Evolutionary conservation across 805 yeast species (phyloP), one percentile per base, ranked within the genome.

Genomic region (Kodamaea hsintzibuensis): DNA sequence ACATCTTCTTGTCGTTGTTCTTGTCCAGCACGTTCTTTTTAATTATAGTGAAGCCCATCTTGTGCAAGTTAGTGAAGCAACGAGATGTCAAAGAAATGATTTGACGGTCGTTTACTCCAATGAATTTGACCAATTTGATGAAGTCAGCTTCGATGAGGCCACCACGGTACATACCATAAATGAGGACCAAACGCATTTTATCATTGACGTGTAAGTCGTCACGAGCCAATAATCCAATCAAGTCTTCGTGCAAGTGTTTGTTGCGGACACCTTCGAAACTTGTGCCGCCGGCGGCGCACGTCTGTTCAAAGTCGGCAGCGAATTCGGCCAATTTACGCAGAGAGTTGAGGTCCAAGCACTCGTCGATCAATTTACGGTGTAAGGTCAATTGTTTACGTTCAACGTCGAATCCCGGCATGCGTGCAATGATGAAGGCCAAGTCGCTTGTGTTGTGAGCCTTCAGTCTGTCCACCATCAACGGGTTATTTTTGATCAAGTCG

Each of bases 221-320:
- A 44, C 81, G 70, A 0, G 77, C 71, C 18, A 93, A 73, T 18
- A 85, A 65, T 2, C 71, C 76, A 27, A 92, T 74, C 53, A 91
- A 71, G 37, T 81, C 82, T 50, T 83, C 88, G 33, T 88, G 84
- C 19, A 89, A 70, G 50, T 80, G 77, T 60, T 82, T 82, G 45
- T 80, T 79, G 59, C 81, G 81, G 25, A 79, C 79, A 2, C 93
- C 91, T 58, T 89, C 88, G 47, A 84, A 76, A 53, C 84, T 85
- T 2, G 80, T 68, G 18, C 96, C 96, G 43, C 83, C 82, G 3
- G 91, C 89, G 3, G 88, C 82, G 58, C 91, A 78, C 16, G 85
- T 82, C 70, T 92, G 97, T 70, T 95, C 98, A 55, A 91, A 79
- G 58, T 89, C 95, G 1, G 96, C 90, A 16, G 89, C 76, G 59